Evolutionary conservation across 2,329 filamentous ascomycete species (phyloP), one percentile per base, ranked within the genome.

Genomic region (Ophiostoma fasciatum): DNA sequence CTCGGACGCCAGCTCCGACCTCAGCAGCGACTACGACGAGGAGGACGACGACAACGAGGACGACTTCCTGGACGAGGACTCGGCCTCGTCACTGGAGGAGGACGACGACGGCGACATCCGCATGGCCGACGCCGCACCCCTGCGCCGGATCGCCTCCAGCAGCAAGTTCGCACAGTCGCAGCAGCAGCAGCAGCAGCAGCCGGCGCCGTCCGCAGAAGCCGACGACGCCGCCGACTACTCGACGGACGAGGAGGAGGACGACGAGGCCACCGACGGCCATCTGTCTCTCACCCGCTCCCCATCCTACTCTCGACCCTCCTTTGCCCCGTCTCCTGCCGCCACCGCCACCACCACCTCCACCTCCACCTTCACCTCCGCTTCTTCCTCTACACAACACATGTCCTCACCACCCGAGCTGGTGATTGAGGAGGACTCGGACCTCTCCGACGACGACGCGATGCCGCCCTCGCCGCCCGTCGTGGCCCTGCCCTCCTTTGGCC

Each of bases 361-460:
- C 7, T 25, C 23, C 4, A 10, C 23, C 23, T 12, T 6, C 23
- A 4, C 23, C 23, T 25, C 23, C 9, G 23, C 23, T 4, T n/a
- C n/a, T n/a, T n/a, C n/a, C n/a, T n/a, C n/a, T n/a, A n/a, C n/a
- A n/a, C n/a, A n/a, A n/a, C 37, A 8, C 23, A 17, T 38, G 26
- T 35, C 58, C 49, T 72, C 74, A 36, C 69, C 79, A 35, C 80
- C 80, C 8, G 79, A 82, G 53, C 71, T 84, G 39, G 31, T 45
- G 4, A 34, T 35, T 17, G 67, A 76, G 46, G 64, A 73, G 44
- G 79, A 84, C 51, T 71, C 69, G 42, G 78, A 78, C 43, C 25
- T 32, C 7, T 75, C 72, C 2, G 77, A 74, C 39, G 79, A 84
- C 48, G 80, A 85, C 57, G 76, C 82, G 46, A 73, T 82, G 72